Base-by-base conservation (phyloP, 768 basidiomycete genomes). In the Pleurotus pulmonarius region DNA sequence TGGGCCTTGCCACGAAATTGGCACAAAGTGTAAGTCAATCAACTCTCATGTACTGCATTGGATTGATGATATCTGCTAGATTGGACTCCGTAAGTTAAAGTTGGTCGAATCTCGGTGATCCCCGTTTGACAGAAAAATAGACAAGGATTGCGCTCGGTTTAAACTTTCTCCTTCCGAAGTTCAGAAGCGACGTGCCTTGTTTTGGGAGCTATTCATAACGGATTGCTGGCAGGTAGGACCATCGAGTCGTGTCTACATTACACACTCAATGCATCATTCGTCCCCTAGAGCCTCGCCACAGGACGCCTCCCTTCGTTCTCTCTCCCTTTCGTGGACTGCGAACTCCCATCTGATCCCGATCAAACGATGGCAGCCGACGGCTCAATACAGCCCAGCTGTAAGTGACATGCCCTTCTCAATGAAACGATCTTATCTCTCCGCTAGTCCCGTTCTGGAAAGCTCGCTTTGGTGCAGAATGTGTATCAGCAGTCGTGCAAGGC, bases 201-300 rank as follows among this genome's bases (percentile, higher is more conserved):
- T 88, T 61, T 88, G 87, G 87, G 87, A 89, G 58, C 58, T 88
- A 25, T 87, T 86, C 61, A 84, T 87, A 60, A 85, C 86, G 0
- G 87, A 88, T 65, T 83, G 83, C 58, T 88, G 86, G 85, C 85
- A 86, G 78, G 87, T 86, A 58, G 13, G 76, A 62, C 20, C 38
- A 34, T 34, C 3, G 29, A 34, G 9, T 34, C 9, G 29, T 11
- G 29, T 2, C 9, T 34, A 34, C 11, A 8, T 34, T 11, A 11
- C 8, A 8, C 29, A 34, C 11, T 34, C 11, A 11, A 34, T 34
- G 11, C 9, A 34, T 11, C 29, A 8, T 34, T 34, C 29, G 9
- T 34, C 29, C 29, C 3, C 6, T 59, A 87, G 86, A 84, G 83
- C 64, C 76, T 88, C 41, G 86, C 87, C 2, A 88, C 86, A 12